Conservation (phyloP, 352 stramenopile species). For the Discostella stelligera region DNA sequence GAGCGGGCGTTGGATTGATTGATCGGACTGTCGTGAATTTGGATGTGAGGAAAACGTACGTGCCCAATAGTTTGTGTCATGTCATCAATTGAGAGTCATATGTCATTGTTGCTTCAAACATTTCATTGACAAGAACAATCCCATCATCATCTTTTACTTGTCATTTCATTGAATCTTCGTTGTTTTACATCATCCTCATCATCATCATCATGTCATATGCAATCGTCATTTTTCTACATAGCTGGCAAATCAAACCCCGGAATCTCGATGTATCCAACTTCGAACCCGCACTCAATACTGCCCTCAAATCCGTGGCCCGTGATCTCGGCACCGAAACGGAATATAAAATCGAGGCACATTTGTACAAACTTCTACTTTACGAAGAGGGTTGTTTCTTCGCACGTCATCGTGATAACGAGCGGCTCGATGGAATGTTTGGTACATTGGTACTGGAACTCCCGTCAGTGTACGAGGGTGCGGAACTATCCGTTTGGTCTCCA, state of each 20-base stretch:
- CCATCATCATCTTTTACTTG: neutral
- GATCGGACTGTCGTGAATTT: slow-evolving; percentile 26
- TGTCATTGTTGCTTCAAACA: neutral
- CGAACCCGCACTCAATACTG: slow-evolving; percentile 15
- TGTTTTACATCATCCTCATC: neutral
- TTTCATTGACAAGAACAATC: neutral
- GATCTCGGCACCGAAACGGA: slow-evolving; percentile 23
- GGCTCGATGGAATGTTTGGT: slow-evolving; percentile 34
- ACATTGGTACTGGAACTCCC: slow-evolving; percentile 34
- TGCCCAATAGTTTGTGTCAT: neutral
- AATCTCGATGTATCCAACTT: slow-evolving; percentile 33
- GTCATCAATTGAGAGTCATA: neutral
- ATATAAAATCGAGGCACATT: slow-evolving; percentile 21
- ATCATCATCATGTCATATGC: neutral
- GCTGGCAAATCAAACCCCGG: slow-evolving; percentile 28
- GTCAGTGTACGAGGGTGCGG: slow-evolving; percentile 23
- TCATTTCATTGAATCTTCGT: neutral
- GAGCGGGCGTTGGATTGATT: slow-evolving; percentile 23
- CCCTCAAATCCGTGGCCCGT: slow-evolving; percentile 9
- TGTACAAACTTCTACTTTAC: slow-evolving; percentile 43
- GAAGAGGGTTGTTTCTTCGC: slow-evolving; percentile 34
- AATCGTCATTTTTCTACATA: neutral
- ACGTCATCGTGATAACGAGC: slow-evolving; percentile 33
- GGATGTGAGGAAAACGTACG: slow-evolving; percentile 28
- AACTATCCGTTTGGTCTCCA: slow-evolving; percentile 29